These are phyloP conservation scores for Alternaria longipes DNA, from an alignment of 2,329 filamentous ascomycete species.

Conservation along the genomic window DNA sequence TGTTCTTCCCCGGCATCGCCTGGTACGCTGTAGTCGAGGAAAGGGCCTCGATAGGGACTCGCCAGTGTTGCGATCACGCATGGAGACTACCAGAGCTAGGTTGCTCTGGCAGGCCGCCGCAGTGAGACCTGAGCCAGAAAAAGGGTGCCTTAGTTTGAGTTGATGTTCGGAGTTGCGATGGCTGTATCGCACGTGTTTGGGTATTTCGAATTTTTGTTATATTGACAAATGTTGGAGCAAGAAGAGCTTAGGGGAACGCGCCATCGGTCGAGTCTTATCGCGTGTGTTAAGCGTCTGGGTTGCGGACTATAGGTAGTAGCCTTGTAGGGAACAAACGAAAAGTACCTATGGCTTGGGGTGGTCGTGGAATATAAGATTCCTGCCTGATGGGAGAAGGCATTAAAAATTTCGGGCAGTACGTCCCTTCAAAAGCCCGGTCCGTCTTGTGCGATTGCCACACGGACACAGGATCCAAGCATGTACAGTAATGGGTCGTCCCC, in stretches of 20 bases:
- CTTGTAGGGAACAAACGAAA: conserved; percentile 42
- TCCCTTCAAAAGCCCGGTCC: conserved; percentile 51
- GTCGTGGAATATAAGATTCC: conserved; percentile 52
- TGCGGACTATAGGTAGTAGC: conserved; percentile 47
- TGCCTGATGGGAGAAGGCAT: conserved; percentile 51
- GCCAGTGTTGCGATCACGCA: conserved; percentile 62
- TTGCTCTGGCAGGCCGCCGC: conserved; percentile 59
- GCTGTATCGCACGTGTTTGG: conserved; percentile 55
- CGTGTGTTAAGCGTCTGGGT: conserved; percentile 52
- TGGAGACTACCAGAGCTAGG: conserved; percentile 61
- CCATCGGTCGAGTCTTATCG: conserved; percentile 51
- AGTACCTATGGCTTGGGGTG: conserved; percentile 46
- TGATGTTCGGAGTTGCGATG: conserved; percentile 43
- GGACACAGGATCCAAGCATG: conserved; percentile 53
- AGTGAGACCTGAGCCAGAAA: conserved; percentile 56
- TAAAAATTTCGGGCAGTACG: conserved; percentile 49
- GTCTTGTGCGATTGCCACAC: conserved; percentile 53
- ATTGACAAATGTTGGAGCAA: conserved; percentile 54
- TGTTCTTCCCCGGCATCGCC: conserved; percentile 55
- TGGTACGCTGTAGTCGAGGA: conserved; percentile 58
- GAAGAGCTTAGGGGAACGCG: conserved; percentile 47
- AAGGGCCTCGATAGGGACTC: conserved; percentile 57
- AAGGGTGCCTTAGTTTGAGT: conserved; percentile 49
- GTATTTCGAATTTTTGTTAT: conserved; percentile 50
- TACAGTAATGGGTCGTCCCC: conserved; percentile 50